Evolutionary conservation across 371 early-diverging fungal genomes (phyloP).

Genomic region (Blakeslea trispora): DNA sequence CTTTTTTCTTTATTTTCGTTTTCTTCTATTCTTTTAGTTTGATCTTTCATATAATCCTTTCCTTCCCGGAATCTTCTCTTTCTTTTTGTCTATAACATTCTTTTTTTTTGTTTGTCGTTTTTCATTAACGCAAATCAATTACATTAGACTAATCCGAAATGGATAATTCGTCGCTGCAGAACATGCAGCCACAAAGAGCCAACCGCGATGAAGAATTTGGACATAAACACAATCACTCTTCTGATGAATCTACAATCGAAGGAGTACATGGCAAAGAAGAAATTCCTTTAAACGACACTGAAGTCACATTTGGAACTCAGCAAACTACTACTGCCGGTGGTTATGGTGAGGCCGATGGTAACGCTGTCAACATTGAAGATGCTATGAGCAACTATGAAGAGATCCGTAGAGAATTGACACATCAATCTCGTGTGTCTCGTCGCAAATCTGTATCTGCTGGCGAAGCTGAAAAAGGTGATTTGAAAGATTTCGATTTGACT

Average conservation of each 20-base stretch:
- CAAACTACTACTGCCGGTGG: constrained; percentile 16
- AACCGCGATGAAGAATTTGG: constrained; percentile 23
- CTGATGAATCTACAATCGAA: constrained; percentile 29
- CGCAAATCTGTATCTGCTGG: constrained; percentile 23
- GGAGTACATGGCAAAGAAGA: constrained; percentile 29
- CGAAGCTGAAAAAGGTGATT: constrained; percentile 30
- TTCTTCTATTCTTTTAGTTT: neutral
- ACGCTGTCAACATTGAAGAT: constrained; percentile 49
- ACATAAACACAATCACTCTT: constrained; percentile 16
- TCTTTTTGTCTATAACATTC: neutral
- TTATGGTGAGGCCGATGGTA: constrained; percentile 47
- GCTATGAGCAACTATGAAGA: constrained; percentile 51
- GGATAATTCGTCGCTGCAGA: constrained; percentile 30
- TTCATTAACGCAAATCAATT: constrained; percentile 7
- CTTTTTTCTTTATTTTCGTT: neutral
- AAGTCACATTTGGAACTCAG: constrained; percentile 10
- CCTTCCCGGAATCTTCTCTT: constrained; percentile 1
- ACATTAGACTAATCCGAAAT: constrained; percentile 20
- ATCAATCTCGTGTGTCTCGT: constrained; percentile 39
- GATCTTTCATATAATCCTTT: constrained; percentile 5
- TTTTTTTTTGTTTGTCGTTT: constrained; percentile 3
- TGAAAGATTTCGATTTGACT: constrained; percentile 32
- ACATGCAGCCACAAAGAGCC: constrained; percentile 12
- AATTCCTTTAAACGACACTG: constrained; percentile 12
- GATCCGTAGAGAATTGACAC: constrained; percentile 46